phyloP scores from a whole-genome alignment of 176 grass and related monocot species.

The Avena insularis region DNA sequence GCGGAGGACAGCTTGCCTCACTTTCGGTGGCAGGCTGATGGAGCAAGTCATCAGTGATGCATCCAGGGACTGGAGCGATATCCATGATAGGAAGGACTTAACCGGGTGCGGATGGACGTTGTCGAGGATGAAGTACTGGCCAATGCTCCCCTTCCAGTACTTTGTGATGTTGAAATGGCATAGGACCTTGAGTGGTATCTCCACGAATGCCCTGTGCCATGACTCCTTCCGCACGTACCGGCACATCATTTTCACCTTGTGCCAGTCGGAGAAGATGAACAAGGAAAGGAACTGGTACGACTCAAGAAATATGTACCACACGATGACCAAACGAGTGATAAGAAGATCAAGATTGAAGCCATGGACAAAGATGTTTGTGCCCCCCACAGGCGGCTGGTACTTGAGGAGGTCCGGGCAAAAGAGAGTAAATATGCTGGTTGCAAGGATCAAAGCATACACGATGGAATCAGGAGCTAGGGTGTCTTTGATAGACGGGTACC shows the following conservation, averaged over 20 bases:
- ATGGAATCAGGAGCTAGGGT: background rate
- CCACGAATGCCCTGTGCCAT: background rate
- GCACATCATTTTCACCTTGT: slow-evolving; percentile 41
- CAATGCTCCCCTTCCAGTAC: slow-evolving; percentile 16
- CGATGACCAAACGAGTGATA: background rate
- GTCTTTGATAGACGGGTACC: slow-evolving; percentile 9
- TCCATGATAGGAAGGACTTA: slow-evolving; percentile 5
- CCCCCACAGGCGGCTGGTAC: background rate
- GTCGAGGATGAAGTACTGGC: slow-evolving; percentile 17
- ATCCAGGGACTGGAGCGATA: background rate
- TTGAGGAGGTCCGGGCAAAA: background rate
- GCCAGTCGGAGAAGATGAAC: slow-evolving; percentile 30
- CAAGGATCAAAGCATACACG: slow-evolving; percentile 7
- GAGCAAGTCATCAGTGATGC: background rate
- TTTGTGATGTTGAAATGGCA: slow-evolving; percentile 27
- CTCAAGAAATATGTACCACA: slow-evolving; percentile 25
- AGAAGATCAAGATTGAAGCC: slow-evolving; percentile 17
- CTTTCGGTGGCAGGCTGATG: background rate
- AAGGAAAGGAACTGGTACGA: slow-evolving; percentile 29
- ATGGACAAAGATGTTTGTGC: slow-evolving; percentile 12
- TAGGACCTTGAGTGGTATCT: background rate
- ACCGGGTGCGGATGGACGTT: background rate
- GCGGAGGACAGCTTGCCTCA: background rate
- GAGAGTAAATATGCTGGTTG: slow-evolving; percentile 23
- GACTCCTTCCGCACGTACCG: background rate